Evolutionary conservation across 371 early-diverging fungal genomes (phyloP).

Genomic region (Haplosporangium sp.): DNA sequence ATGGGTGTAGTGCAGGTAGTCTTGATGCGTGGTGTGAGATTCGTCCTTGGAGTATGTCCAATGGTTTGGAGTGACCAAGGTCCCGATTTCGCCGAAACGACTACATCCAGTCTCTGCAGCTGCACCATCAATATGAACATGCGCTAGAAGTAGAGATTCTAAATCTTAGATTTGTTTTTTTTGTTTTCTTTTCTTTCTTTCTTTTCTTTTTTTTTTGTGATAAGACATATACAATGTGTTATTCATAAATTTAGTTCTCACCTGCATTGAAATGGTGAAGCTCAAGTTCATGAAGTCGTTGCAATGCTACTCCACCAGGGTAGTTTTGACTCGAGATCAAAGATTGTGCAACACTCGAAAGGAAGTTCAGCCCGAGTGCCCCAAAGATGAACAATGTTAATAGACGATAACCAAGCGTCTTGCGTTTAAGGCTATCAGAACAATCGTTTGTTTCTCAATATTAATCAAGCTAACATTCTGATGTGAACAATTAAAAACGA

Average conservation of each 20-base stretch:
- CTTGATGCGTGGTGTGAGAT: constrained; percentile 57
- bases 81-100: constrained; percentile 73
- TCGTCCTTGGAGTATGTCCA: constrained; percentile 81
- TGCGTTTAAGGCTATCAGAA: constrained; percentile 38
- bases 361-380: constrained; percentile 50
- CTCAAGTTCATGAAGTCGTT: constrained; percentile 68
- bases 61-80: constrained; percentile 64
- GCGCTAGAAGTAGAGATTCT: background rate
- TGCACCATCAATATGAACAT: constrained; percentile 84
- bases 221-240: background rate
- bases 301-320: constrained; percentile 89
- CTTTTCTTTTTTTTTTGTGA: background rate
- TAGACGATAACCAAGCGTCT: constrained; percentile 25
- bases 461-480: background rate
- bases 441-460: background rate
- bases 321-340: constrained; percentile 84
- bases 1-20: constrained; percentile 75
- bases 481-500: no score
- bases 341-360: constrained; percentile 62
- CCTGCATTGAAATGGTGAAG: constrained; percentile 30
- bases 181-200: background rate
- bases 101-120: constrained; percentile 92
- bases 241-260: background rate
- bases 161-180: constrained; percentile 1
- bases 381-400: constrained; percentile 32